Evolutionary conservation across 352 stramenopile genomes (phyloP).

Genomic region (Phytophthora agathidicida): DNA sequence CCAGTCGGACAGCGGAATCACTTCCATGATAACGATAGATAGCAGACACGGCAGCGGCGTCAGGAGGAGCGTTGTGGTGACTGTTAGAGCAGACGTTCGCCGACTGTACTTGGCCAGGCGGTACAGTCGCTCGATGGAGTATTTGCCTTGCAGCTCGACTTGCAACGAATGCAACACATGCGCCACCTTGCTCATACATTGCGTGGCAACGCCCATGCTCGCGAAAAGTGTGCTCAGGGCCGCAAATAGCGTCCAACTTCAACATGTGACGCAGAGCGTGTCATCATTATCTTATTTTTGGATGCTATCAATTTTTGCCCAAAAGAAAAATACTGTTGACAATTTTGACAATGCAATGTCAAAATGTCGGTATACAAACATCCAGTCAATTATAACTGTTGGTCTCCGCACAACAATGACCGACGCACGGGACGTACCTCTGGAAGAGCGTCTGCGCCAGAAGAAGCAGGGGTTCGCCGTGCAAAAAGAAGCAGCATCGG

Average conservation of each 20-base stretch:
- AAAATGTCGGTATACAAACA: too few species aligned
- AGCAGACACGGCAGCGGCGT: slow-evolving; percentile 26
- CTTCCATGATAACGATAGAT: slow-evolving; percentile 13
- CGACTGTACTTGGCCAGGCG: slow-evolving; percentile 13
- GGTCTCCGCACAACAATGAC: slow-evolving; percentile 2
- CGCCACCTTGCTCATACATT: not conserved
- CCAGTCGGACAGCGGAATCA: slow-evolving; percentile 27
- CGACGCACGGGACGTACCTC: slow-evolving; percentile 66
- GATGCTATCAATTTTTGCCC: not conserved
- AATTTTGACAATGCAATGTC: not conserved
- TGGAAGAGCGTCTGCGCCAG: slow-evolving; percentile 77
- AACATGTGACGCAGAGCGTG: too few species aligned
- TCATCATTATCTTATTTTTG: too few species aligned
- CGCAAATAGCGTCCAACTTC: too few species aligned
- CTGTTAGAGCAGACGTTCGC: not conserved
- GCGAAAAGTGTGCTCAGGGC: not conserved
- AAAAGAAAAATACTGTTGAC: slow-evolving; percentile 4
- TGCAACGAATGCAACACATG: slow-evolving; percentile 7
- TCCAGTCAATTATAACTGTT: not conserved
- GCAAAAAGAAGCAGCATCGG: slow-evolving; percentile 13
- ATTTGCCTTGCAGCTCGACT: slow-evolving; percentile 37
- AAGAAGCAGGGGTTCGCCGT: slow-evolving; percentile 80
- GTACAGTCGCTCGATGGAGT: slow-evolving; percentile 27
- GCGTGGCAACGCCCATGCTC: not conserved
- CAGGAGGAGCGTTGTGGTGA: slow-evolving; percentile 1